These are phyloP conservation scores for Gossypium lobatum DNA, from an alignment of 441 rosid species.

Conservation along the genomic window DNA sequence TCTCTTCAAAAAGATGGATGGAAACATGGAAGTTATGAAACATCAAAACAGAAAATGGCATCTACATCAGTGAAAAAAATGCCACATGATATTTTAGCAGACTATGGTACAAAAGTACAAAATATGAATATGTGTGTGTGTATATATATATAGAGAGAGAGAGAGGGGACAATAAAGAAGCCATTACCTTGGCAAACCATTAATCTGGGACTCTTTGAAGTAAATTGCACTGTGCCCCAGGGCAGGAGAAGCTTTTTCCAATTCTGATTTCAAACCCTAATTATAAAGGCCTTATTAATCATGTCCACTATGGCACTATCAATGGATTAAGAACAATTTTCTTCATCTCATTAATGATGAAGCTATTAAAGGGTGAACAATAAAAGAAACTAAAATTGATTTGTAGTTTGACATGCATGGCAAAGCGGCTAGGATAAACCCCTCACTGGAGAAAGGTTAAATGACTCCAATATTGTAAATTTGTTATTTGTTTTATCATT, in stretches of 20 bases:
- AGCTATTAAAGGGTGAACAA: neutral
- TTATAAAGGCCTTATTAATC: constrained; percentile 10
- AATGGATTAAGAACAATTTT: neutral
- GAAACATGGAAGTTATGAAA: neutral
- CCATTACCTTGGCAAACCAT: constrained; percentile 68
- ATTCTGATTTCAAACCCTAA: constrained; percentile 82
- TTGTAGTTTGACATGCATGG: neutral
- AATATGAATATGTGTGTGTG: neutral
- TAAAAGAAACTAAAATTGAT: neutral
- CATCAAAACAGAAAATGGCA: neutral
- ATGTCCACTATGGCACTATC: neutral
- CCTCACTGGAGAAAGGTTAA: neutral
- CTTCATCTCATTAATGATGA: neutral
- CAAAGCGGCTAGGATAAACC: neutral
- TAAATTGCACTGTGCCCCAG: constrained; percentile 78
- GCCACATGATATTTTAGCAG: neutral
- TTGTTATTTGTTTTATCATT: neutral
- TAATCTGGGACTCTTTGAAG: constrained; percentile 74
- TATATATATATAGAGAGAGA: no score
- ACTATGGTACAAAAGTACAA: neutral
- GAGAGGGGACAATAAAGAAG: neutral
- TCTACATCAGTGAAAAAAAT: constrained; percentile 1
- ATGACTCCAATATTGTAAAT: neutral
- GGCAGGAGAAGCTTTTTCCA: constrained; percentile 87
- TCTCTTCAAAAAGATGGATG: constrained; percentile 3